Evolutionary conservation across 208 protist species (phyloP).

Genomic region (Crithidia expoeki): DNA sequence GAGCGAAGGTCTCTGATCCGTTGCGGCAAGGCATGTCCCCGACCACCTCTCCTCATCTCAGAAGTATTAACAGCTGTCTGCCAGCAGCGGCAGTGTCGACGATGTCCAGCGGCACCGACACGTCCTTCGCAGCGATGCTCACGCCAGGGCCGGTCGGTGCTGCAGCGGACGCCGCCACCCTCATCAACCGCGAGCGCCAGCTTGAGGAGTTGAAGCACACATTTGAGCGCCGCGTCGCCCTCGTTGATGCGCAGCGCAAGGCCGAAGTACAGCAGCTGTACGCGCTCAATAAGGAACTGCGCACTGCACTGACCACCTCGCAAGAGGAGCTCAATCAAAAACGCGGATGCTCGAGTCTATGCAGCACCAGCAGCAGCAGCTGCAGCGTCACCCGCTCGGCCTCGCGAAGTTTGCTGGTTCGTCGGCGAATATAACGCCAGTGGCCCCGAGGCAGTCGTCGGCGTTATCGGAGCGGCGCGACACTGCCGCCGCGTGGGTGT

Average conservation of each 20-base stretch:
- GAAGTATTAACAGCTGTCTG: too few relatives aligned
- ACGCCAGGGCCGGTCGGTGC: background rate
- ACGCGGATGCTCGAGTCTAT: constrained; percentile 29
- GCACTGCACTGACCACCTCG: constrained; percentile 49
- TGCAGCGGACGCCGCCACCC: constrained; percentile 13
- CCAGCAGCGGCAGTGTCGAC: background rate
- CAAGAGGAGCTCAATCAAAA: constrained; percentile 59
- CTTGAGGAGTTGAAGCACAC: constrained; percentile 47
- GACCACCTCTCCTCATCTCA: too few relatives aligned
- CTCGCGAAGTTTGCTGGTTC: background rate
- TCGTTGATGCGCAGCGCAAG: constrained; percentile 43
- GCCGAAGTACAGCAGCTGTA: constrained; percentile 59
- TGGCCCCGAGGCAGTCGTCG: background rate
- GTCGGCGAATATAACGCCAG: background rate
- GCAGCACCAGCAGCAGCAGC: constrained; percentile 26
- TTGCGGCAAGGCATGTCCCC: too few relatives aligned
- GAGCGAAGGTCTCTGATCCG: too few relatives aligned
- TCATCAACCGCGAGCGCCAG: constrained; percentile 35
- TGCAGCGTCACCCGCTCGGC: background rate
- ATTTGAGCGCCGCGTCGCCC: constrained; percentile 52
- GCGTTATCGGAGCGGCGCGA: constrained; percentile 20
- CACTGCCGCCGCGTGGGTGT: constrained; percentile 13
- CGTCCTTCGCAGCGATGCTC: background rate
- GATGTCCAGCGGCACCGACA: background rate
- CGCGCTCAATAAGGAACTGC: constrained; percentile 67